Evolutionary conservation across 768 basidiomycete species (phyloP), one percentile per base, ranked within the genome.

Genomic region (Lactifluus echinatus): DNA sequence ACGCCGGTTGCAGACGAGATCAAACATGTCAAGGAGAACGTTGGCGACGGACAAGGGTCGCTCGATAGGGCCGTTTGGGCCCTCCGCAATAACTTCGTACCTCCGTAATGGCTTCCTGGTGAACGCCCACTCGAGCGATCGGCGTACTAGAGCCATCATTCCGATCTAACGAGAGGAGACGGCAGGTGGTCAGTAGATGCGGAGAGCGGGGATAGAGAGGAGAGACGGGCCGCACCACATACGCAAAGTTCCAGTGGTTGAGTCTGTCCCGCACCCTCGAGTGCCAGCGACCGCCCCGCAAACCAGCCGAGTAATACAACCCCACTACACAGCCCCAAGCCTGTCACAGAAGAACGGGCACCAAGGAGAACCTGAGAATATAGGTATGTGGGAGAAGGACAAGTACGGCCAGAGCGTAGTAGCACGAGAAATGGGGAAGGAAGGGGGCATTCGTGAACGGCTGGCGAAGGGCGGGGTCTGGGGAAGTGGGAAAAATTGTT

Each of bases 101-200:
- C 63, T 40, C 29, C 54, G 40, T 8, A 57, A 19, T 10, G 56
- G 56, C 11, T 55, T 8, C 1, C 46, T 31, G 15, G 47, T 54
- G 6, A 59, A 42, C 0, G 56, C 53, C 63, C 60, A 63, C 31
- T 63, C 63, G 23, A 61, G 33, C 12, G 56, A 56, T 14, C 48
- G 49, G 44, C 50, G 40, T 2, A 31, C 49, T 24, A 63, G 31
- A 10, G 39, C 36, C 49, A 51, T 53, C 45, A 53, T 51, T 2
- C 31, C 49, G 2, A 62, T 34, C 60, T 63, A 14, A 7, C 2
- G 23, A 39, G 15, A 19, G n/a, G n/a, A n/a, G n/a, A n/a, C n/a
- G n/a, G n/a, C n/a, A 5, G 15, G 1, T 19, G 10, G n/a, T 15
- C 7, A 8, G 15, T 7, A 1, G 19, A n/a, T 19, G 15, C n/a